A percentile compares a stretch with the other conserved stretches of the same genome.
Conservation (phyloP, 331 rosid species). For the Malus hybrid region DNA sequence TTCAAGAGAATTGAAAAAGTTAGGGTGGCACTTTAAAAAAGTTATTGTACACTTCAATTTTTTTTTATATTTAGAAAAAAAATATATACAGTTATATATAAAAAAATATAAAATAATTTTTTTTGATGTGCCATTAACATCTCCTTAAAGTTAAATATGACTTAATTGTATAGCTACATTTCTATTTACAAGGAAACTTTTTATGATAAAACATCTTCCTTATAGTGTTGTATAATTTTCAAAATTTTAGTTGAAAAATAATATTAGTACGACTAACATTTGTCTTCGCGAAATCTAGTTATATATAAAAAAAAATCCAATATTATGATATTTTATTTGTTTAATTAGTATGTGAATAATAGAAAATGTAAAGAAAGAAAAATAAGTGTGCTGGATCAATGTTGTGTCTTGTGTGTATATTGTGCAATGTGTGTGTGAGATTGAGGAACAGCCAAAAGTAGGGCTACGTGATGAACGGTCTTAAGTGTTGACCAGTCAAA, state of each 20-base stretch:
- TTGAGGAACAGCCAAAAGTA: conserved; percentile 7
- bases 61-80: neutral
- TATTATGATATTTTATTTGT: too few species aligned
- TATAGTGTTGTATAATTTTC: too few species aligned
- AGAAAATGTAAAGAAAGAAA: neutral
- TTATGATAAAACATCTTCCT: too few species aligned
- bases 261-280: too few species aligned
- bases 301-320: too few species aligned
- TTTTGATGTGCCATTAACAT: neutral
- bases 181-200: neutral
- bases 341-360: too few species aligned
- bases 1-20: neutral
- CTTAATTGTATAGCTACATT: neutral
- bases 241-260: too few species aligned
- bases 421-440: neutral
- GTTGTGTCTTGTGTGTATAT: neutral
- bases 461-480: conserved; percentile 21
- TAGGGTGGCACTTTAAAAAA: neutral
- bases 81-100: too few species aligned
- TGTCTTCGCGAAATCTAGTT: too few species aligned
- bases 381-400: neutral
- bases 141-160: too few species aligned
- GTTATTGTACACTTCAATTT: neutral
- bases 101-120: too few species aligned
- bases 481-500: conserved; percentile 43